phyloP scores from a whole-genome alignment of 2,329 filamentous ascomycete species.

The Botrytis sinoallii region DNA sequence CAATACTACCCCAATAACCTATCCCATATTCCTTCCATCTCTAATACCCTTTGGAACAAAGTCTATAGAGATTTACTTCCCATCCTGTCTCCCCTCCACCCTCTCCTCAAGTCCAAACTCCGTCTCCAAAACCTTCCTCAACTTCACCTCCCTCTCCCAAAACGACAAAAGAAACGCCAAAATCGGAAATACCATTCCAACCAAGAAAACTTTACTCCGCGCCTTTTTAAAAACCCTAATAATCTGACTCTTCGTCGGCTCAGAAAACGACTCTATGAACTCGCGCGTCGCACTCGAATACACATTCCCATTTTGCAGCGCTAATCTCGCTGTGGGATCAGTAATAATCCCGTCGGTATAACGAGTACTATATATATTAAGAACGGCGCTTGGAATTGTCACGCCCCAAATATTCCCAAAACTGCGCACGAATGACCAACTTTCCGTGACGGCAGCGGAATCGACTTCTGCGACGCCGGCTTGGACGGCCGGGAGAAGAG shows the following conservation, averaged over 20 bases:
- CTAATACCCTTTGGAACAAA: no score
- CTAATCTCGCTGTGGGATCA: not conserved
- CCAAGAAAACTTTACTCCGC: not conserved
- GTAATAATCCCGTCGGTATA: not conserved
- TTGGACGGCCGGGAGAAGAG: constrained; percentile 45
- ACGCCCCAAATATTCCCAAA: constrained; percentile 23
- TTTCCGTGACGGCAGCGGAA: constrained; percentile 15
- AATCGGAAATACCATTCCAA: not conserved
- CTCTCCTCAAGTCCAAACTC: constrained; percentile 14
- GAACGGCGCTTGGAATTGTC: not conserved
- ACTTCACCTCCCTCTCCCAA: constrained; percentile 3
- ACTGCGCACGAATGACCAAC: constrained; percentile 19
- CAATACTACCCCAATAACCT: no score
- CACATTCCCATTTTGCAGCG: not conserved
- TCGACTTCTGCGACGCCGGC: constrained; percentile 28
- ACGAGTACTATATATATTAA: not conserved
- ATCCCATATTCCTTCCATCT: no score
- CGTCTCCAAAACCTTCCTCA: constrained; percentile 8
- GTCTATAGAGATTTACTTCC: no score
- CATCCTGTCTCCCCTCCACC: no score
- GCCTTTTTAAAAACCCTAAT: not conserved
- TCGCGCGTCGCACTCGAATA: not conserved
- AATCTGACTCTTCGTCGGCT: not conserved
- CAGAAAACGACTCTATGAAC: not conserved
- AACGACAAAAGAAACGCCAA: constrained; percentile 4